Evolutionary conservation across 257 asterid species (phyloP).

Genomic region (Petunia secreta): DNA sequence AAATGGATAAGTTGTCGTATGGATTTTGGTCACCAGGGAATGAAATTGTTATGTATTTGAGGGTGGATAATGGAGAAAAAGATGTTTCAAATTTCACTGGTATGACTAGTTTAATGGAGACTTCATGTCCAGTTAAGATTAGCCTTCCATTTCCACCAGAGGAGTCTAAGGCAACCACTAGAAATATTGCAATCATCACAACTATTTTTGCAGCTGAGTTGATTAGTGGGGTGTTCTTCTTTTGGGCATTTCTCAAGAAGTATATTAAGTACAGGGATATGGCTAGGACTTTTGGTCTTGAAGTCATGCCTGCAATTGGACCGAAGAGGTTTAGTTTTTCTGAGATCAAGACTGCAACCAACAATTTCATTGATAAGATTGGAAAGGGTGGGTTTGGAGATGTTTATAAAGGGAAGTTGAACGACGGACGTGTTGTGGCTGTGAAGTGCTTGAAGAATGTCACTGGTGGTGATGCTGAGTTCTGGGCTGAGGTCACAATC

Average conservation of each 20-base stretch:
- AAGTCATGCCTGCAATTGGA: conserved; percentile 78
- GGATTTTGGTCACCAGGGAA: conserved; percentile 80
- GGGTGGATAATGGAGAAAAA: conserved; percentile 60
- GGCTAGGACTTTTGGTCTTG: conserved; percentile 88
- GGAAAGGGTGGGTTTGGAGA: conserved; percentile 85
- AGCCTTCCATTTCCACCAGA: conserved; percentile 70
- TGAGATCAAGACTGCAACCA: conserved; percentile 68
- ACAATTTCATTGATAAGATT: conserved; percentile 55
- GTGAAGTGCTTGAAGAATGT: conserved; percentile 69
- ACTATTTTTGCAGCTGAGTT: conserved; percentile 77
- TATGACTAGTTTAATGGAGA: conserved; percentile 61
- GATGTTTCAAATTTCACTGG: conserved; percentile 56
- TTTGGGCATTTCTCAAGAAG: conserved; percentile 78
- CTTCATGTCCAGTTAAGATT: conserved; percentile 67
- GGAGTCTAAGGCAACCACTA: conserved; percentile 53
- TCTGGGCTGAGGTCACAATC: conserved; percentile 87
- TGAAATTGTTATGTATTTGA: conserved; percentile 56
- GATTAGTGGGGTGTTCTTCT: conserved; percentile 68
- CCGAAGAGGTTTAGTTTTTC: conserved; percentile 69
- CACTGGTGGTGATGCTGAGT: conserved; percentile 71
- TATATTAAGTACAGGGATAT: conserved; percentile 83
- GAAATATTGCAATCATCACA: conserved; percentile 64
- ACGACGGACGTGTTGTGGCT: conserved; percentile 75
- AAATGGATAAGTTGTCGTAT: conserved; percentile 50
- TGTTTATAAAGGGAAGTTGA: conserved; percentile 72